Evolutionary conservation across 2,329 filamentous ascomycete species (phyloP), one percentile per base, ranked within the genome.

Genomic region (Dothistroma septosporum): DNA sequence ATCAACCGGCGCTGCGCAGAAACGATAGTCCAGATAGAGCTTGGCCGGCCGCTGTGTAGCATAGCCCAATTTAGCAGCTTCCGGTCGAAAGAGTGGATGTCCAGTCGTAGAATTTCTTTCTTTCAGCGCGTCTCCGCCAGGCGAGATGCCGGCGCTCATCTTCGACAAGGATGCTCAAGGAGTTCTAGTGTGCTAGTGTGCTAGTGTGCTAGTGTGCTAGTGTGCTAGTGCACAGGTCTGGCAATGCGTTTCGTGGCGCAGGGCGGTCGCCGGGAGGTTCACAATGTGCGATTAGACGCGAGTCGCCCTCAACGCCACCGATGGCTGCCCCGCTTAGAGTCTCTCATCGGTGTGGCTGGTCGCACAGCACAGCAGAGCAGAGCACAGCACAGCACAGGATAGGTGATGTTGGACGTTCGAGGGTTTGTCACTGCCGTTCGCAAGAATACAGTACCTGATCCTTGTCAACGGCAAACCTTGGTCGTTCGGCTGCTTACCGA

Each of bases 11-110:
- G 32, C 28, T 54, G 52, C 19, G 24, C 32, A 21, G 52, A 54
- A 37, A 33, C 22, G 52, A 54, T 54, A 54, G 37, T 44, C 41
- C 41, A 19, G 41, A 44, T 44, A 44, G 49, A 53, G 52, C 32
- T 21, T 37, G 52, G 52, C 41, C 41, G 41, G 31, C 21, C 41
- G 19, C 52, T 54, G 52, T 54, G 52, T 54, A 37, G 21, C 52
- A 31, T 54, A 32, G 41, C 32, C 52, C 37, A 54, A 54, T 37
- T 54, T 54, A 41, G 41, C 41, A 41, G 52, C 52, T 28, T 24
- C 21, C 24, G 41, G 41, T 44, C 12, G 41, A 44, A 44, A n/a
- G 41, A 44, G 41, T 44, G 41, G 14, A 44, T 44, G 41, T 44
- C 41, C 41, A 44, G 9, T 44, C 41, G 41, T 44, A 44, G 41